Percentiles rank a stretch among this genome's conserved stretches.
These are phyloP conservation scores for Magnolia officinalis DNA, from an alignment of 164 flowering plant genomes.

Conservation along the genomic window DNA sequence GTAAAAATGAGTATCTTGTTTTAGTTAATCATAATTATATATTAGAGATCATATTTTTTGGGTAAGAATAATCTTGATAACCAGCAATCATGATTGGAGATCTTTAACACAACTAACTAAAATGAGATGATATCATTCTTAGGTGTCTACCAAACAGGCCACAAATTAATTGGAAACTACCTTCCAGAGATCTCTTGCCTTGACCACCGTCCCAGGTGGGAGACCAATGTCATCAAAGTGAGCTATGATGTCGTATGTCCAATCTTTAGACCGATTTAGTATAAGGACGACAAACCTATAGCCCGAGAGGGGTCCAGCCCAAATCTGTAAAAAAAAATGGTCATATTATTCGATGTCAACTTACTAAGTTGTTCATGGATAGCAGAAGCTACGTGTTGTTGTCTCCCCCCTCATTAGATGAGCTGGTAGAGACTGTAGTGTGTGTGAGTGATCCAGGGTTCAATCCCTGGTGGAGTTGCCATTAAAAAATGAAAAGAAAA, in stretches of 20 bases:
- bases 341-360: not conserved
- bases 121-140: too few relatives aligned
- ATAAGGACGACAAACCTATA: conserved; percentile 56
- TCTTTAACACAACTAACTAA: too few relatives aligned
- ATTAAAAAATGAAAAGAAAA: too few relatives aligned
- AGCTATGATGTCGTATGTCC: conserved; percentile 47
- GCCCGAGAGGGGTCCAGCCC: conserved; percentile 77
- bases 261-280: conserved; percentile 35
- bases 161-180: conserved; percentile 20
- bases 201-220: conserved; percentile 34
- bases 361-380: not conserved
- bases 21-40: too few relatives aligned
- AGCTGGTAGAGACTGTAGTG: not conserved
- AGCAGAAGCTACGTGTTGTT: not conserved
- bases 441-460: too few relatives aligned
- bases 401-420: too few relatives aligned
- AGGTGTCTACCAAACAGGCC: too few relatives aligned
- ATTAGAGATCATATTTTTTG: too few relatives aligned
- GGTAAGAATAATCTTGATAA: too few relatives aligned
- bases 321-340: conserved; percentile 35
- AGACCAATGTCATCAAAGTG: conserved; percentile 71
- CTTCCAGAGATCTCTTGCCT: conserved; percentile 80
- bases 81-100: too few relatives aligned
- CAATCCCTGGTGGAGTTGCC: not conserved
- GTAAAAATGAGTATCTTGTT: too few relatives aligned